Percentiles rank a stretch among this genome's conserved stretches.
Evolutionary conservation across 2,329 filamentous ascomycete genomes (phyloP).

Genomic region (Thelonectria discophora): DNA sequence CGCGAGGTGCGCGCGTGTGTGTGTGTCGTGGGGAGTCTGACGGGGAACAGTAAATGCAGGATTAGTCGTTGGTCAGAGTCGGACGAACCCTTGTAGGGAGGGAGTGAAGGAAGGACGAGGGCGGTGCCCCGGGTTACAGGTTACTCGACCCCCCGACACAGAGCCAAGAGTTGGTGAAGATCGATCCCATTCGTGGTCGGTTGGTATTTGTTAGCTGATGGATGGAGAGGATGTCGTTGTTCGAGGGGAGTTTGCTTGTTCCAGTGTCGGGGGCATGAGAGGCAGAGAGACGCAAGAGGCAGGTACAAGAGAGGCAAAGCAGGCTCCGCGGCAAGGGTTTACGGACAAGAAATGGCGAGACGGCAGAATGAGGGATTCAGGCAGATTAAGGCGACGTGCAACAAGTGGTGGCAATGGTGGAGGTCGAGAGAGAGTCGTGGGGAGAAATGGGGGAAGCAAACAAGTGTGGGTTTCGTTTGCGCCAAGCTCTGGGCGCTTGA

Average conservation of each 20-base stretch:
- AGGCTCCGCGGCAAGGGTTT: background rate
- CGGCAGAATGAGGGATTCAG: constrained; percentile 10
- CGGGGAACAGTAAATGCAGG: constrained; percentile 15
- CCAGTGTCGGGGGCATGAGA: background rate
- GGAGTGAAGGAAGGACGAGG: constrained; percentile 5
- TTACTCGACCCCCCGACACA: constrained; percentile 3
- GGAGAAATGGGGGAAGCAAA: constrained; percentile 7
- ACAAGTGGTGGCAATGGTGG: background rate
- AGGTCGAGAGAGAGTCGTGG: constrained; percentile 4
- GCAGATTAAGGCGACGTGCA: constrained; percentile 18
- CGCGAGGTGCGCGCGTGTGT: constrained; percentile 9
- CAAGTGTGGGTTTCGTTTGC: background rate
- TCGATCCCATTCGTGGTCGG: constrained; percentile 22
- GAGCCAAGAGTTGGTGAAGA: background rate
- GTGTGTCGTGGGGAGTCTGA: constrained; percentile 18
- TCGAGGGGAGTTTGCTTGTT: background rate
- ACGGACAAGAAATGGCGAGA: constrained; percentile 10
- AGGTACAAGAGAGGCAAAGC: background rate
- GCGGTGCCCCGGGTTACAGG: constrained; percentile 1
- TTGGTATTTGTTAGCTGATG: background rate
- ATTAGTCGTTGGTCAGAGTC: constrained; percentile 13
- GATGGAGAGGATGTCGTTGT: constrained; percentile 3
- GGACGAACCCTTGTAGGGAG: constrained; percentile 22
- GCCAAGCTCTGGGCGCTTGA: constrained; percentile 15
- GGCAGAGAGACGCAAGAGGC: background rate